These are phyloP conservation scores for Magnolia kwangsiensis DNA, from an alignment of 164 flowering plant genomes.

Conservation along the genomic window DNA sequence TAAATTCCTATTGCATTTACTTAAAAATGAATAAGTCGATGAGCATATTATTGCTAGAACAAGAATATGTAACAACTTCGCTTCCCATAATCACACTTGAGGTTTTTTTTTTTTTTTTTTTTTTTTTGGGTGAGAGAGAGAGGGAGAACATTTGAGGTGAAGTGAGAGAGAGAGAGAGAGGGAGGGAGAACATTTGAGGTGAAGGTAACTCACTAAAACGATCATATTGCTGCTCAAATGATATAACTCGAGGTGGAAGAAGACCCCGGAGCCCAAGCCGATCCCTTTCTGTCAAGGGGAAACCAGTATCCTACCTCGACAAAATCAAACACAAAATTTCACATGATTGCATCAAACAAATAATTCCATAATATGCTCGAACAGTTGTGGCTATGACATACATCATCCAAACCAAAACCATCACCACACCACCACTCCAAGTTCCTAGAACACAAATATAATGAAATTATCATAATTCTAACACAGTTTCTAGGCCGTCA, in stretches of 20 bases:
- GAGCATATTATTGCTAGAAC: too few relatives aligned
- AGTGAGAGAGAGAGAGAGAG: not conserved
- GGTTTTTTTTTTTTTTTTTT: not conserved
- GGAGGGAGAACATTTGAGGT: not conserved
- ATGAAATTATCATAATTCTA: not conserved
- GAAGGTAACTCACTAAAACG: constrained; percentile 74
- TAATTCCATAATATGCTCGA: not conserved
- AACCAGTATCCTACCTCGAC: constrained; percentile 82
- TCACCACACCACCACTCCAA: not conserved
- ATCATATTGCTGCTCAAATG: constrained; percentile 92
- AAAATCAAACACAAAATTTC: constrained; percentile 11
- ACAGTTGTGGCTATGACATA: not conserved
- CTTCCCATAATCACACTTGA: not conserved
- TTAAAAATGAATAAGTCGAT: not conserved
- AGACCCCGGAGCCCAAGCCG: constrained; percentile 98
- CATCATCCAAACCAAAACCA: not conserved
- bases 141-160: not conserved
- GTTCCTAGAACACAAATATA: not conserved
- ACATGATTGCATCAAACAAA: not conserved
- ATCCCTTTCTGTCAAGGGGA: constrained; percentile 92
- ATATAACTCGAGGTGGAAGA: constrained; percentile 93
- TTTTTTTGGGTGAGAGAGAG: not conserved
- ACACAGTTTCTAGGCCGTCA: not conserved
- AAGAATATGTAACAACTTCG: not conserved
- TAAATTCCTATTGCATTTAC: not conserved